Evolutionary conservation across 2,329 filamentous ascomycete genomes (phyloP).

Genomic region (Xylariaceae sp.): DNA sequence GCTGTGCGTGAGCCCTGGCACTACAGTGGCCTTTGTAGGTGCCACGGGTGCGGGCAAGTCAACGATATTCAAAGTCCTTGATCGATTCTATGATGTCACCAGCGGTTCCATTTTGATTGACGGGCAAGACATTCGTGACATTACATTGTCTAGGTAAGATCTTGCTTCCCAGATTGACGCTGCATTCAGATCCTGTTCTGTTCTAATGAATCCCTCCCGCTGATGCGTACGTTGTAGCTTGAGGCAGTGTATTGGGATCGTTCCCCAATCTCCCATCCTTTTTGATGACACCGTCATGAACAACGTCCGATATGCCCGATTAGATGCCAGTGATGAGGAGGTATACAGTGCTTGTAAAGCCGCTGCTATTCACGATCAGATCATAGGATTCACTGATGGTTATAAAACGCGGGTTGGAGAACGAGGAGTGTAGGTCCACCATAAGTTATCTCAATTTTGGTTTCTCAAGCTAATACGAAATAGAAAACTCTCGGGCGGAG

Average conservation of each 20-base stretch:
- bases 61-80: conserved; percentile 46
- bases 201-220: neutral
- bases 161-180: neutral
- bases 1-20: conserved; percentile 47
- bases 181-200: neutral
- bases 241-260: conserved; percentile 40
- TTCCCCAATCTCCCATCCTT: conserved; percentile 42
- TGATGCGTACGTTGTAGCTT: conserved; percentile 28
- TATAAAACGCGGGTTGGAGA: conserved; percentile 52
- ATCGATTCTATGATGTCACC: conserved; percentile 48
- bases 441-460: neutral
- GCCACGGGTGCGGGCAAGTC: conserved; percentile 54
- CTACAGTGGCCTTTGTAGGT: conserved; percentile 57
- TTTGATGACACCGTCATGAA: conserved; percentile 55
- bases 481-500: conserved; percentile 61
- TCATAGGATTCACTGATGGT: conserved; percentile 49
- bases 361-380: conserved; percentile 53
- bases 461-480: conserved; percentile 12
- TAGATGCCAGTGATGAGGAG: conserved; percentile 44
- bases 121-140: conserved; percentile 40
- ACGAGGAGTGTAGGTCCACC: conserved; percentile 40
- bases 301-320: conserved; percentile 51
- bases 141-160: conserved; percentile 35
- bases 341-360: conserved; percentile 49
- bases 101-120: conserved; percentile 44